Evolutionary conservation across 257 asterid genomes (phyloP), one percentile per base, ranked within the genome.

Genomic region (Primulina eburnea): DNA sequence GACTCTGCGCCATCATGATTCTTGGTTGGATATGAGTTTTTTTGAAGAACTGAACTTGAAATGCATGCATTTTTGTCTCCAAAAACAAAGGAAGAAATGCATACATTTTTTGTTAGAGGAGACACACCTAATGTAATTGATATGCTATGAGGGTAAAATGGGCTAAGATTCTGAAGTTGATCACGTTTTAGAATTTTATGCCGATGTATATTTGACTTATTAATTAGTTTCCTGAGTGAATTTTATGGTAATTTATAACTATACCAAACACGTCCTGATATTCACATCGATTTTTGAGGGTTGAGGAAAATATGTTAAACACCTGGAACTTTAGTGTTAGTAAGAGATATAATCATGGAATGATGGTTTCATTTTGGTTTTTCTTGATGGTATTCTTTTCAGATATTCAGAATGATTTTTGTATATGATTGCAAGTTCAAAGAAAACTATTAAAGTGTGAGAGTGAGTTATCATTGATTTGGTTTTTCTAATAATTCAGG

Each of bases 401-500:
- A 47, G 7, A 47, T 4, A 47, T 14, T 47, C 20, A 4, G 56
- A 47, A 47, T 16, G 20, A 14, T 16, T 16, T 14, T 4, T 47
- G 20, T 47, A 43, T 47, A 1, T 16, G 20, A 47, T 47, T 47
- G 18, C 20, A 47, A 14, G 7, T 47, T 61, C 16, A 30, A 16
- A 12, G 32, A 4, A 28, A 62, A 33, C 30, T 29, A 21, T 5
- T 47, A n/a, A 14, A 32, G n/a, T 62, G 11, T 32, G 65, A 24
- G 56, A 12, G 38, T 18, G 34, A 12, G 24, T 35, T 33, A 50
- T 32, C 26, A 69, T 60, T 64, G 24, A 57, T 33, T 21, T 50
- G 8, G 28, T 60, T 33, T 75, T 47, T 40, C 43, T 35, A 61
- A 50, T 40, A 16, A 62, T 70, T 29, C 79, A 85, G 90, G 83